Base-by-base conservation (phyloP, 2,329 filamentous ascomycete species). In the Colletotrichum sp. region DNA sequence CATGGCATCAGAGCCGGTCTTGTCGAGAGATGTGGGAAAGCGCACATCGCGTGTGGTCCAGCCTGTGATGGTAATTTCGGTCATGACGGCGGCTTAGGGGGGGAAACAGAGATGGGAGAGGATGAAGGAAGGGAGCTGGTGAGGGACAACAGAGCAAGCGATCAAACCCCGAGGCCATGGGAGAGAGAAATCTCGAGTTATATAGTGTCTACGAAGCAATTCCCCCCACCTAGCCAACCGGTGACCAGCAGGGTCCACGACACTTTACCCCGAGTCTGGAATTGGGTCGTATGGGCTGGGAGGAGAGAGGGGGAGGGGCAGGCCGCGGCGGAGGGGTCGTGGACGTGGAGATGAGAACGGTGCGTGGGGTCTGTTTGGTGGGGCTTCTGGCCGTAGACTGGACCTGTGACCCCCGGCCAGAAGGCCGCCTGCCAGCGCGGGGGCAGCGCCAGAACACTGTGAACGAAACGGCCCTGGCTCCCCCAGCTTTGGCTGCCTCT, bases 1-100 rank as follows among this genome's bases (percentile, higher is more conserved):
- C 96, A 98, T 98, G 82, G 95, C 96, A 91, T 98, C 96, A 10
- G 95, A 98, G 81, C 96, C 96, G n/a, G 95, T 98, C 88, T 96
- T 97, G 87, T 98, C 95, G 77, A 98, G 92, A 55, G 96, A 98
- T n/a, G 96, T 98, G 85, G 94, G 94, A 84, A 95, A 95, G 80
- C 94, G 92, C 83, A 95, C 93, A 87, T 95, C 94, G 82, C 93
- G 90, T 75, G 93, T 94, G 79, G 87, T 88, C 88, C 92, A 95
- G 78, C 92, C 91, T 71, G 93, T 95, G 82, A 95, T 95, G 75
- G 92, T 95, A 81, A 95, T 89, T 80, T 93, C 90, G 66, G 86
- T 80, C 88, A 90, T 90, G 30, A 60, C 76, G 73, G 49, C 24
- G 59, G 36, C 5, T n/a, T 34, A 34, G 39, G 26, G 36, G 36